Conservation (phyloP, 2,329 filamentous ascomycete genomes). For the Capronia americana region DNA sequence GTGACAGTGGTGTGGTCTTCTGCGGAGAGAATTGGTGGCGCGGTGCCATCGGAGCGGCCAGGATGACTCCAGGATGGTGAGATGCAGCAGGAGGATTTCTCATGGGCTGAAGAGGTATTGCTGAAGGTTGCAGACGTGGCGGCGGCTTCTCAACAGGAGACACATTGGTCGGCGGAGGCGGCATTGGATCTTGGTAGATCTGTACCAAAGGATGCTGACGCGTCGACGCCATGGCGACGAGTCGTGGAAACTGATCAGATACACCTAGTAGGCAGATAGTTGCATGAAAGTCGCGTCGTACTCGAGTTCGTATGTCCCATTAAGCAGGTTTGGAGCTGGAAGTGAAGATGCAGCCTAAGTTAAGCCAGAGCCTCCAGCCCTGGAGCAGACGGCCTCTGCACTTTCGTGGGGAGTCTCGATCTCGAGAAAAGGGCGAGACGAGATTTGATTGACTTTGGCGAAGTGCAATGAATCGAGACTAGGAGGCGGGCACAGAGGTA, state of each 20-base stretch:
- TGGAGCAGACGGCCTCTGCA: constrained; percentile 13
- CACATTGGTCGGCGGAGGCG: constrained; percentile 47
- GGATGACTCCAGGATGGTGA: constrained; percentile 67
- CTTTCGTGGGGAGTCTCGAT: constrained; percentile 25
- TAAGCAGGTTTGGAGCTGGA: constrained; percentile 25
- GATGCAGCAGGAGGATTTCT: constrained; percentile 42
- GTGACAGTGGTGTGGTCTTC: constrained; percentile 73
- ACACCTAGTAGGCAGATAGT: constrained; percentile 26
- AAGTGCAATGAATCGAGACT: constrained; percentile 9
- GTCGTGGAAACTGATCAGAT: constrained; percentile 20
- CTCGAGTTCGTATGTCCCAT: constrained; percentile 26
- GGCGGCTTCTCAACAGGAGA: constrained; percentile 44
- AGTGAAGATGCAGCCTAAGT: constrained; percentile 11
- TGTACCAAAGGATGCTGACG: constrained; percentile 57
- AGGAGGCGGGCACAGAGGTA: constrained; percentile 25
- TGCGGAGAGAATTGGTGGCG: constrained; percentile 53
- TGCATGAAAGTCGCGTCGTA: constrained; percentile 33
- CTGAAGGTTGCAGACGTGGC: constrained; percentile 58
- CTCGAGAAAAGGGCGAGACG: constrained; percentile 27
- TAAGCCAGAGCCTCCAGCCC: constrained; percentile 16
- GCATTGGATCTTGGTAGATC: constrained; percentile 64
- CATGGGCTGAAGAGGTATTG: constrained; percentile 52
- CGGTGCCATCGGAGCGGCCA: constrained; percentile 65
- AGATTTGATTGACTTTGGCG: constrained; percentile 32
- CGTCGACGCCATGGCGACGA: constrained; percentile 40